These are phyloP conservation scores for Xylaria sp. DNA, from an alignment of 2,329 filamentous ascomycete genomes.

Conservation along the genomic window DNA sequence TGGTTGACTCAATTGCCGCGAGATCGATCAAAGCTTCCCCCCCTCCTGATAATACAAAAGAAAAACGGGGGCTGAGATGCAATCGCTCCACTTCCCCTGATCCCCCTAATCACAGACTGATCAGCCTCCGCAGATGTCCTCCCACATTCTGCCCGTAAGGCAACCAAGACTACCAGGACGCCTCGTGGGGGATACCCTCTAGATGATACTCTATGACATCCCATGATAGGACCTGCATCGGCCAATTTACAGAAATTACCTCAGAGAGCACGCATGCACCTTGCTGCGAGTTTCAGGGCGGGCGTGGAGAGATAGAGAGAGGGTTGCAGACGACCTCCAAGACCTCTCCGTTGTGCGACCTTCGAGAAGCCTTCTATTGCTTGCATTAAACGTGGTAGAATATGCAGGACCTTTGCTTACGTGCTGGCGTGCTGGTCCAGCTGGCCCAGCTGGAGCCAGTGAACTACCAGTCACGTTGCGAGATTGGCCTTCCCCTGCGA, in stretches of 20 bases:
- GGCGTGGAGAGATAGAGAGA: slow-evolving; percentile 12
- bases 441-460: slow-evolving; percentile 18
- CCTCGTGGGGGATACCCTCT: neutral
- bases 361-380: slow-evolving; percentile 35
- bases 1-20: slow-evolving; percentile 14
- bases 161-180: neutral
- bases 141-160: slow-evolving; percentile 1
- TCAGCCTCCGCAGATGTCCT: slow-evolving; percentile 7
- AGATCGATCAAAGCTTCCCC: slow-evolving; percentile 21
- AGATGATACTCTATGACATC: neutral
- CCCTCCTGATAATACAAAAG: neutral
- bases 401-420: slow-evolving; percentile 32
- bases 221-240: slow-evolving; percentile 1
- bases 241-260: slow-evolving; percentile 15
- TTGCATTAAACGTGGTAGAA: slow-evolving; percentile 29
- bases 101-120: slow-evolving; percentile 5
- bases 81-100: slow-evolving; percentile 4
- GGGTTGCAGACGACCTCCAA: slow-evolving; percentile 31
- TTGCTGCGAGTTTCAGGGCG: slow-evolving; percentile 14
- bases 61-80: slow-evolving; percentile 8
- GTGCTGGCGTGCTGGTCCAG: slow-evolving; percentile 29
- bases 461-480: slow-evolving; percentile 23
- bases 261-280: slow-evolving; percentile 5
- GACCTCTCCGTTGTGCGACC: slow-evolving; percentile 10
- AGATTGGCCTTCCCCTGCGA: slow-evolving; percentile 15